These are phyloP conservation scores for Plantago coronopus DNA, from an alignment of 305 asterid species.

Conservation along the genomic window DNA sequence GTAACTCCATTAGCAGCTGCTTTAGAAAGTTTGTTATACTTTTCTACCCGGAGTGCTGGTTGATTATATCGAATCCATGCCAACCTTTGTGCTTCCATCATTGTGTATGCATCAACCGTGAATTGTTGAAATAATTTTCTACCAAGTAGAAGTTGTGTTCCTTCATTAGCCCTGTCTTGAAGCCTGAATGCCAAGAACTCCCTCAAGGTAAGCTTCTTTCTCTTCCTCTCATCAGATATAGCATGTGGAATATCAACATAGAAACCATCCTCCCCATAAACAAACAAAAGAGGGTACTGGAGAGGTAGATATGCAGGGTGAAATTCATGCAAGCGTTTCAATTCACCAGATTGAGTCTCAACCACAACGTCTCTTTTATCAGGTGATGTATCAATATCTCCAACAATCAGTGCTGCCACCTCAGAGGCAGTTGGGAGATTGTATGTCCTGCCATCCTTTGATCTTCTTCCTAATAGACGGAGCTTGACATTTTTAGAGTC, in stretches of 20 bases:
- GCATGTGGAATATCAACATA: background rate
- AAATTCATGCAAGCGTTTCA: background rate
- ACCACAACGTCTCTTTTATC: background rate
- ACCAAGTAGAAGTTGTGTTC: background rate
- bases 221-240: background rate
- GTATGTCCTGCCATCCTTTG: constrained; percentile 1
- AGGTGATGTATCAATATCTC: background rate
- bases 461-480: background rate
- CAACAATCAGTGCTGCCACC: background rate
- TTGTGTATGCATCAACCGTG: background rate
- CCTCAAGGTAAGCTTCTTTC: background rate
- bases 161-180: background rate
- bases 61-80: background rate
- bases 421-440: background rate
- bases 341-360: background rate
- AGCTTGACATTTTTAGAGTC: background rate
- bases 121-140: background rate
- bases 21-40: too few relatives aligned
- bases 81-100: background rate
- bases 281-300: background rate
- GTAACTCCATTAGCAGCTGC: too few relatives aligned
- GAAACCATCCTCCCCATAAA: background rate
- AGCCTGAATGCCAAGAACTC: background rate
- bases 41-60: too few relatives aligned
- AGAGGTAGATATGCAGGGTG: background rate